Percentiles rank a stretch among this genome's conserved stretches.
These are phyloP conservation scores for Eurotiales sp. DNA, from an alignment of 2,329 filamentous ascomycete genomes.

Conservation along the genomic window DNA sequence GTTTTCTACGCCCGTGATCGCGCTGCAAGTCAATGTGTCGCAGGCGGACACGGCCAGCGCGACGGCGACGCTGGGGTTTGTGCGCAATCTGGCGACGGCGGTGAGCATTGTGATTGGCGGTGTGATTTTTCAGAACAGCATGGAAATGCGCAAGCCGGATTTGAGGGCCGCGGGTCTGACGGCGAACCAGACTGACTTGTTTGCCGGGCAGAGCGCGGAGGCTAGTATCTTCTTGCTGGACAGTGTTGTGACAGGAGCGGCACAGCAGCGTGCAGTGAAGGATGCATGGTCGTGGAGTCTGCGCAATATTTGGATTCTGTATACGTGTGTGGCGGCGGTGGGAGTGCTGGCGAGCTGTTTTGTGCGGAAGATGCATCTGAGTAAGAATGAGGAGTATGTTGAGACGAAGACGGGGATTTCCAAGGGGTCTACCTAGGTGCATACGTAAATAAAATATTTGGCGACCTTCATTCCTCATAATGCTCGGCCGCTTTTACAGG, in stretches of 20 bases:
- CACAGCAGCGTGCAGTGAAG: constrained; percentile 38
- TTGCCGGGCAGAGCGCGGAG: constrained; percentile 42
- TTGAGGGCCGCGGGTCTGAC: constrained; percentile 52
- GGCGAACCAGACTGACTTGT: constrained; percentile 22
- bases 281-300: constrained; percentile 49
- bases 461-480: too few species aligned
- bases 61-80: constrained; percentile 51
- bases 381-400: constrained; percentile 42
- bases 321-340: constrained; percentile 40
- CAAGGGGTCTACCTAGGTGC: constrained; percentile 20
- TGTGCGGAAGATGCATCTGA: constrained; percentile 44
- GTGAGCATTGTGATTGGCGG: constrained; percentile 69
- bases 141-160: constrained; percentile 51
- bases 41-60: constrained; percentile 50
- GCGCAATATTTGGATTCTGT: constrained; percentile 49
- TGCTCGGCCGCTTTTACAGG: too few species aligned
- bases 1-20: constrained; percentile 55
- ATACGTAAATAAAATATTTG: too few species aligned
- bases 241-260: constrained; percentile 27
- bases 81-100: constrained; percentile 65
- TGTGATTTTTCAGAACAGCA: constrained; percentile 70
- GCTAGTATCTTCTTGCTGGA: constrained; percentile 40
- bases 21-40: constrained; percentile 52
- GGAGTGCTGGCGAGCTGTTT: constrained; percentile 43
- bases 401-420: constrained; percentile 50